A percentile compares a stretch with the other conserved stretches of the same genome.
These are phyloP conservation scores for Pelagophyceae sp. DNA, from an alignment of 352 stramenopile species.

Conservation along the genomic window DNA sequence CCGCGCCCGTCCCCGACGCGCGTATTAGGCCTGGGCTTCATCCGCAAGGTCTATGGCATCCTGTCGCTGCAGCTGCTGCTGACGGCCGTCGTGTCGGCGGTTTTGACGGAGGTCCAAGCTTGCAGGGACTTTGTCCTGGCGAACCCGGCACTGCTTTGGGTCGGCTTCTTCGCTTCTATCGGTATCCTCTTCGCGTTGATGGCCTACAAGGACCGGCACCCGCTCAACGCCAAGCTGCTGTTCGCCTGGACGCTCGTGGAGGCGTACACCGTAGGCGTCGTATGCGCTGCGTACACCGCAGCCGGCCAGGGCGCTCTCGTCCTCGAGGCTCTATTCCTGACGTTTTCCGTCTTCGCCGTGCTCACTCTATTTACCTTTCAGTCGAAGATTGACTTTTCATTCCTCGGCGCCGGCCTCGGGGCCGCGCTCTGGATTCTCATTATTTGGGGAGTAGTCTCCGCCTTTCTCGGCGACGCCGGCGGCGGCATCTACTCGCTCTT, in stretches of 20 bases:
- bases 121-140: slow-evolving; percentile 39
- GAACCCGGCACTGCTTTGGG: slow-evolving; percentile 30
- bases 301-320: slow-evolving; percentile 33
- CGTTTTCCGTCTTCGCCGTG: slow-evolving; percentile 39
- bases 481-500: slow-evolving; percentile 42
- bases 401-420: slow-evolving; percentile 39
- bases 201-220: slow-evolving; percentile 41
- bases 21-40: slow-evolving; percentile 41
- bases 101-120: slow-evolving; percentile 35
- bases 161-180: slow-evolving; percentile 36
- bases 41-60: slow-evolving; percentile 47
- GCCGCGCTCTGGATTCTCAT: slow-evolving; percentile 42
- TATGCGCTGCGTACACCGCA: slow-evolving; percentile 37
- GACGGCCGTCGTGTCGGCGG: slow-evolving; percentile 31
- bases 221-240: slow-evolving; percentile 42
- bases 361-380: slow-evolving; percentile 44
- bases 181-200: slow-evolving; percentile 39
- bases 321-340: slow-evolving; percentile 42
- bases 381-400: slow-evolving; percentile 47
- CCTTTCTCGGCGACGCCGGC: slow-evolving; percentile 38
- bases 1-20: too few relatives aligned
- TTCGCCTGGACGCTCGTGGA: slow-evolving; percentile 39
- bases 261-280: slow-evolving; percentile 38
- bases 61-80: slow-evolving; percentile 38
- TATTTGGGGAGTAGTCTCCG: slow-evolving; percentile 40